phyloP scores from a whole-genome alignment of 164 flowering plant genomes.

The Kalanchoe fedtschenkoi region DNA sequence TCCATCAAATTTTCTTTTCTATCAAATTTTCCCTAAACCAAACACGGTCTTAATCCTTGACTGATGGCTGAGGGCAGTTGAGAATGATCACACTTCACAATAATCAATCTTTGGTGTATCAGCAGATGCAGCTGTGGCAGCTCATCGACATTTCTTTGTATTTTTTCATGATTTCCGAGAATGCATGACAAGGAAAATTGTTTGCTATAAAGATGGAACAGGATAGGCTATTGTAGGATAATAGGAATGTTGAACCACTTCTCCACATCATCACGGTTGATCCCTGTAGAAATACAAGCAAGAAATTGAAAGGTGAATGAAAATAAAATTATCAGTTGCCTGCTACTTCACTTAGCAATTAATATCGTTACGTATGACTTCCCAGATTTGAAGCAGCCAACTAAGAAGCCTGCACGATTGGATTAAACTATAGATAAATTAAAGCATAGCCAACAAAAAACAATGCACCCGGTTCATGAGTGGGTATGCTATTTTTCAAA shows the following conservation, averaged over 20 bases:
- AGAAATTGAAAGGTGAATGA: no score
- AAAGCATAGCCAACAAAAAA: not conserved
- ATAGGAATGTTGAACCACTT: slow-evolving; percentile 1
- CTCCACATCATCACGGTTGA: not conserved
- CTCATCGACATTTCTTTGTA: not conserved
- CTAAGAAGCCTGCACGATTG: not conserved
- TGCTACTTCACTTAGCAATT: no score
- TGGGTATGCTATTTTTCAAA: no score
- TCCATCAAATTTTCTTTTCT: no score
- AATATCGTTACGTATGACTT: no score
- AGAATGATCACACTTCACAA: not conserved
- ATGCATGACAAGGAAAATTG: not conserved
- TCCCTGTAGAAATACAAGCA: not conserved
- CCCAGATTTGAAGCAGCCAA: not conserved
- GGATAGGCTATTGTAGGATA: slow-evolving; percentile 1
- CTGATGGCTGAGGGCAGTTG: not conserved
- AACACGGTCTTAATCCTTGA: slow-evolving; percentile 3
- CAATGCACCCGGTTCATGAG: not conserved
- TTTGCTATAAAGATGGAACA: not conserved
- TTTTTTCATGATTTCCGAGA: slow-evolving; percentile 1
- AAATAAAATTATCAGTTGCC: no score
- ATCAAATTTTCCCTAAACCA: no score
- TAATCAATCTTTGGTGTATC: not conserved
- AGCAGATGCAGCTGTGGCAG: not conserved
- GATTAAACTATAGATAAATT: not conserved